Evolutionary conservation across 805 yeast species (phyloP).

Genomic region (Maudiozyma serrabonitensis): DNA sequence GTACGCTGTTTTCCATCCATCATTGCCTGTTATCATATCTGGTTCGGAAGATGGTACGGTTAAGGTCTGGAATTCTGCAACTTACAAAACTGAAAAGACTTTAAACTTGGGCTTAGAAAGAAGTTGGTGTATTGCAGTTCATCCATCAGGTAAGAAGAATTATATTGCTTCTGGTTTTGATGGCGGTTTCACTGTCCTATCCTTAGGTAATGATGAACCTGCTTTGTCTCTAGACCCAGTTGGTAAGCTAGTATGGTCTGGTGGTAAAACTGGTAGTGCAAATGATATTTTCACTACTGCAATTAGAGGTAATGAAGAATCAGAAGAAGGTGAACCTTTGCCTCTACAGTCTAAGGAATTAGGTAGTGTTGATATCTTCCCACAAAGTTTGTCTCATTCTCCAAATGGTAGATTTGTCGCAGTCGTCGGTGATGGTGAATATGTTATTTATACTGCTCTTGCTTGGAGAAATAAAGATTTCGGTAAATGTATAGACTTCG

Average conservation of each 20-base stretch:
- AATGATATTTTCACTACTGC: conserved; percentile 75
- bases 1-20: conserved; percentile 97
- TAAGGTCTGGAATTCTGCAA: conserved; percentile 89
- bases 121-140: conserved; percentile 87
- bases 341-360: conserved; percentile 77
- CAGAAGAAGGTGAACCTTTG: conserved; percentile 73
- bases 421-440: conserved; percentile 97
- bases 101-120: conserved; percentile 87
- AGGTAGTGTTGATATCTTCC: conserved; percentile 91
- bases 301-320: conserved; percentile 57
- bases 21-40: conserved; percentile 83
- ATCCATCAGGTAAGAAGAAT: conserved; percentile 55
- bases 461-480: conserved; percentile 97
- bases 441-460: conserved; percentile 87
- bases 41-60: conserved; percentile 96
- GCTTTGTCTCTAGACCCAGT: conserved; percentile 84
- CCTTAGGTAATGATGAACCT: conserved; percentile 91
- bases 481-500: conserved; percentile 84
- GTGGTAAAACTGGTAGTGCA: conserved; percentile 50
- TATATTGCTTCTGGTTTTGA: conserved; percentile 89
- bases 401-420: conserved; percentile 97
- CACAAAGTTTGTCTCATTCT: conserved; percentile 78
- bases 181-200: conserved; percentile 81
- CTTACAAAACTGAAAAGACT: conserved; percentile 88
- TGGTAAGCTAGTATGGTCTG: conserved; percentile 84